phyloP scores from a whole-genome alignment of 495 filamentous ascomycete species.

The Pyrenopolyporus hunteri region DNA sequence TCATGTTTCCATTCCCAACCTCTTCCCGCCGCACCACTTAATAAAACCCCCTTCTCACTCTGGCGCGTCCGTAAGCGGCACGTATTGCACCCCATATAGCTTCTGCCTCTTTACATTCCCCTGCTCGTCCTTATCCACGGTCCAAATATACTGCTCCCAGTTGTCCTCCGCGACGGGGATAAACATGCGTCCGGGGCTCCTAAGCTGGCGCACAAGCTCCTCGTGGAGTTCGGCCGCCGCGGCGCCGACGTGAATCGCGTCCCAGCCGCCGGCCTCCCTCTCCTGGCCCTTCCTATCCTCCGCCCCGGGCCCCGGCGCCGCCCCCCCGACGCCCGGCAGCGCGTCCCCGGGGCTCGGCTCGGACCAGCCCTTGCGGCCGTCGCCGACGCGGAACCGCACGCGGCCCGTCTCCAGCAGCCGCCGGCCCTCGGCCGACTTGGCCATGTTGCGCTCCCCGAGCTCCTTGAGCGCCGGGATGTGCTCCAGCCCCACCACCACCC shows the following conservation, averaged over 20 bases:
- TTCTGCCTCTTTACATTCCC: conserved; percentile 77
- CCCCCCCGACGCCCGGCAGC: conserved; percentile 30
- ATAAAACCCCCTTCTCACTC: not conserved
- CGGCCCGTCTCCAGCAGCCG: conserved; percentile 62
- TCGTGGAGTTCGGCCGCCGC: conserved; percentile 77
- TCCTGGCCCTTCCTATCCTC: conserved; percentile 45
- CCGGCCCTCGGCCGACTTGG: conserved; percentile 70
- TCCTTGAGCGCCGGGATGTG: conserved; percentile 82
- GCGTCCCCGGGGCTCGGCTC: conserved; percentile 46
- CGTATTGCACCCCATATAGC: conserved; percentile 85
- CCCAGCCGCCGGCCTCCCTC: conserved; percentile 59
- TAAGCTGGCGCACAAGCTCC: conserved; percentile 77
- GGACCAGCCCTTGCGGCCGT: conserved; percentile 79
- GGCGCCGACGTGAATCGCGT: conserved; percentile 96
- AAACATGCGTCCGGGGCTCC: conserved; percentile 79
- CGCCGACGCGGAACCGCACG: conserved; percentile 77
- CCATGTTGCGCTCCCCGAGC: conserved; percentile 74
- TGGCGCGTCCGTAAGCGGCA: conserved; percentile 90
- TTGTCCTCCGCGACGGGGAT: conserved; percentile 77
- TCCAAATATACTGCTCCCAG: conserved; percentile 78
- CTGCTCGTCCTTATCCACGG: conserved; percentile 83
- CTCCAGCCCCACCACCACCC: conserved; percentile 83
- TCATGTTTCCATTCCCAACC: too few species aligned
- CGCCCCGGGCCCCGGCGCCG: conserved; percentile 23
- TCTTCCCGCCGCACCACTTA: too few species aligned